Percentiles rank a stretch among this genome's conserved stretches.
phyloP scores from a whole-genome alignment of 23 red algal species.

The Gracilariopsis chorda region DNA sequence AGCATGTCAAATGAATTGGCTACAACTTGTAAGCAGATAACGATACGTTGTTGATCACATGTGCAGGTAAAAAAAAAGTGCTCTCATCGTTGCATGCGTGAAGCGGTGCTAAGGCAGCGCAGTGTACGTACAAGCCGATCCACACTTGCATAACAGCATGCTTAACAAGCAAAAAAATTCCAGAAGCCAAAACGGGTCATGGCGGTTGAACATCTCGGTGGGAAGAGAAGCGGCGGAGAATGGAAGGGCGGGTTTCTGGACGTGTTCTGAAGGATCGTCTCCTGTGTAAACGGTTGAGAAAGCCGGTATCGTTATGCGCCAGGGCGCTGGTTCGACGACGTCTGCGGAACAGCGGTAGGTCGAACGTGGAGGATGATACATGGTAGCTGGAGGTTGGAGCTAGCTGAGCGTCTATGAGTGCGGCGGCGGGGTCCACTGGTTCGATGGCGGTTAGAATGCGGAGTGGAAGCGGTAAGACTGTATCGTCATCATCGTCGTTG shows the following conservation, averaged over 20 bases:
- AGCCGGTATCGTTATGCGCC: not conserved
- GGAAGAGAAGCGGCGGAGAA: not conserved
- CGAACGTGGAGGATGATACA: not conserved
- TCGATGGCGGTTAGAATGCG: constrained; percentile 63
- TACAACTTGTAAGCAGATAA: too few species aligned
- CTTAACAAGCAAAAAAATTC: too few species aligned
- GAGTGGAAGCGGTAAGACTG: not conserved
- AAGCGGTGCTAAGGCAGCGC: too few species aligned
- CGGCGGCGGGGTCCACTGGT: constrained; percentile 30
- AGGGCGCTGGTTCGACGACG: not conserved
- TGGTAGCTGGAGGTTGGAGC: not conserved
- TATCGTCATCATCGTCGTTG: constrained; percentile 31
- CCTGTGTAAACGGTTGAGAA: not conserved
- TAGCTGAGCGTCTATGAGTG: not conserved
- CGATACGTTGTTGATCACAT: too few species aligned
- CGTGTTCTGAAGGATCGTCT: not conserved
- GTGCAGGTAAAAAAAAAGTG: too few species aligned
- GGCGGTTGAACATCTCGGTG: not conserved
- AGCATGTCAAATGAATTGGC: too few species aligned
- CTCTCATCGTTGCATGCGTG: too few species aligned
- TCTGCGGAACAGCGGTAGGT: not conserved
- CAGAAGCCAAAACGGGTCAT: too few species aligned
- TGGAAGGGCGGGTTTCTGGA: not conserved
- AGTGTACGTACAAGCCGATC: too few species aligned
- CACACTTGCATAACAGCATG: too few species aligned